Evolutionary conservation across 2,329 filamentous ascomycete genomes (phyloP), one percentile per base, ranked within the genome.

Genomic region (Aspergillus quadrilineatus): DNA sequence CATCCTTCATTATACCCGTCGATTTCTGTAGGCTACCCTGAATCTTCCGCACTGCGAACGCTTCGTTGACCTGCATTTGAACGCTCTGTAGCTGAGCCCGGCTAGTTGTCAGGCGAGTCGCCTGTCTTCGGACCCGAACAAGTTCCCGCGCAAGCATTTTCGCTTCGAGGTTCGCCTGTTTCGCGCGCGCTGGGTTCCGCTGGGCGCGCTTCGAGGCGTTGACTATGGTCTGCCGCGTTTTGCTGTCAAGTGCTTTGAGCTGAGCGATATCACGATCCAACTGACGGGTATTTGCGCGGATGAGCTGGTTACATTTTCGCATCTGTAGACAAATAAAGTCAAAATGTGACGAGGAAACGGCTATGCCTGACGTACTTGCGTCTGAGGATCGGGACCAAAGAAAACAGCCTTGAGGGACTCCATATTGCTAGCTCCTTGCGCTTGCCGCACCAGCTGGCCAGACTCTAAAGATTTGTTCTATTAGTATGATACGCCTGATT

Each of bases 31-130:
- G 92, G 68, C 88, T 92, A 45, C 92, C 93, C 76, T 97, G 92
- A 62, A 99, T 97, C 81, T 96, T 96, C 65, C 91, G 87, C 67
- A 97, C 88, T 1, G 91, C 90, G 74, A 97, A 97, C 1, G 94
- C 92, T 78, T 97, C 93, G 69, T 92, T 91, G 69, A 99, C 93
- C 77, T 97, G 94, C 92, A 97, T 96, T 75, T 93, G 88, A 43
- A 99, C 93, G 64, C 89, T 93, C 71, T 88, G 87, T 47, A 99
- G 84, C 77, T 97, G 94, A 1, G 94, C 94, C 72, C 95, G 95
- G 67, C 88, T 89, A 0, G 93, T 97, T 15, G 88, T 82, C 39
- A 97, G 82, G 4, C 94, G 86, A 30, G 82, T 77, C 15, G 82
- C 83, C 61, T 92, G 87, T 71, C 88, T 90, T 62, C 94, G 89